Percentiles rank a stretch among this genome's conserved stretches.
phyloP scores from a whole-genome alignment of 805 yeast species.

The Zygoascus ofunaensis region DNA sequence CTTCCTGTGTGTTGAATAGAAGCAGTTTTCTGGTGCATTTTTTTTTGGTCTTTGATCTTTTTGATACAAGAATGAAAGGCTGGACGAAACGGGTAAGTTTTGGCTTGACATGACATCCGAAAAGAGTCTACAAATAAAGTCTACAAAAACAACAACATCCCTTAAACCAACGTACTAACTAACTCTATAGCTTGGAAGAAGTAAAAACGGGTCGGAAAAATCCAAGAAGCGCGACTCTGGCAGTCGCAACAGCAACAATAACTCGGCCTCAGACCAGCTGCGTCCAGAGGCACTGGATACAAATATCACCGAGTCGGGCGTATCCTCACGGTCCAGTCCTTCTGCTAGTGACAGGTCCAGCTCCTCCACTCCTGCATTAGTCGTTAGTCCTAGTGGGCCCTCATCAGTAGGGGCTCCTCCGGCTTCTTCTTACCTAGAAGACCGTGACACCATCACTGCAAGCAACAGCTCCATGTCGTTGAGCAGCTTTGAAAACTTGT shows the following conservation, averaged over 20 bases:
- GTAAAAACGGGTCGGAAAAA: conserved; percentile 13
- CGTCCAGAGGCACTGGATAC: conserved; percentile 12
- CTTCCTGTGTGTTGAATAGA: too few relatives aligned
- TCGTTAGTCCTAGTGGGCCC: neutral
- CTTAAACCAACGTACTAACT: neutral
- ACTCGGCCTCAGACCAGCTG: conserved; percentile 8
- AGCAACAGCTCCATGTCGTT: conserved; percentile 4
- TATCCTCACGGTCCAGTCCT: conserved; percentile 3
- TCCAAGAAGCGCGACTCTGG: conserved; percentile 9
- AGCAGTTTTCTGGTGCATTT: too few relatives aligned
- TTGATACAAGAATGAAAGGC: conserved; percentile 34
- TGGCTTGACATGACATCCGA: neutral
- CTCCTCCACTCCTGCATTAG: neutral
- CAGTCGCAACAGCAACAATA: neutral
- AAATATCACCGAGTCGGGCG: conserved; percentile 9
- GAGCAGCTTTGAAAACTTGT: conserved; percentile 8
- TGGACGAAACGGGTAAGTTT: conserved; percentile 30
- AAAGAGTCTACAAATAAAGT: neutral
- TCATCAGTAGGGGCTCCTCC: too few relatives aligned
- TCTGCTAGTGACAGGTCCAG: neutral
- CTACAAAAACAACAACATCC: neutral
- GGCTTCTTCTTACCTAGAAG: neutral
- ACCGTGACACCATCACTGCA: conserved; percentile 1
- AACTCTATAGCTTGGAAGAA: conserved; percentile 13
- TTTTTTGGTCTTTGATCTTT: too few relatives aligned